phyloP scores from a whole-genome alignment of 129 eudicot genomes.

The Heracleum sosnowskyi region DNA sequence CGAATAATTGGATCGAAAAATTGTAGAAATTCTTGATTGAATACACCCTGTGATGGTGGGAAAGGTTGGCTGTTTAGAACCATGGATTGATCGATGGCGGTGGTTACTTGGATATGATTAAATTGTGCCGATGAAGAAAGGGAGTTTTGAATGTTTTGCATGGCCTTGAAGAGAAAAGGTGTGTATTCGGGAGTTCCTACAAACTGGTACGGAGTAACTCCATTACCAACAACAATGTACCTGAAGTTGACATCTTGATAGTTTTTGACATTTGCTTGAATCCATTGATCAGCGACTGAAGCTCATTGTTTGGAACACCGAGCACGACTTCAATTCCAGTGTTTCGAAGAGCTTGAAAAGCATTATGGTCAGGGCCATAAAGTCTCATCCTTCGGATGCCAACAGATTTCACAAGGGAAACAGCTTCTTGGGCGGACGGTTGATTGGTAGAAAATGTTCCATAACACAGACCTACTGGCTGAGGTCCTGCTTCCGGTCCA shows the following conservation, averaged over 20 bases:
- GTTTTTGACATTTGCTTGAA: slow-evolving; percentile 31
- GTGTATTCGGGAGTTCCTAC: slow-evolving; percentile 10
- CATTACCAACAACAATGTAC: slow-evolving; percentile 59
- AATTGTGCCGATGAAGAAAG: slow-evolving; percentile 12
- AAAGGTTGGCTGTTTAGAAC: neutral
- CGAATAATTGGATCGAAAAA: slow-evolving; percentile 20
- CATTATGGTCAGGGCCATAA: neutral
- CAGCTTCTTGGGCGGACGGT: neutral
- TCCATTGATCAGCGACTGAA: slow-evolving; percentile 46
- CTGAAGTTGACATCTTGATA: slow-evolving; percentile 31
- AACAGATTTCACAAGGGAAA: neutral
- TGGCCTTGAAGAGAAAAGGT: slow-evolving; percentile 21
- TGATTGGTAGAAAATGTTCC: neutral
- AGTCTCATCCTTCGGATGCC: neutral
- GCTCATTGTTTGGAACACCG: slow-evolving; percentile 30
- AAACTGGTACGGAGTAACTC: slow-evolving; percentile 22
- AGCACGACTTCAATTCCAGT: slow-evolving; percentile 39
- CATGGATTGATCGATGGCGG: slow-evolving; percentile 5
- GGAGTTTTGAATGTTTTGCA: slow-evolving; percentile 27
- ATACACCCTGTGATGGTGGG: slow-evolving; percentile 32
- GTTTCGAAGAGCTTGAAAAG: slow-evolving; percentile 41
- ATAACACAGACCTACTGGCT: neutral
- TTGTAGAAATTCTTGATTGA: neutral
- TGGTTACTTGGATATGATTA: slow-evolving; percentile 28
- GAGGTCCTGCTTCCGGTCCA: neutral